A percentile compares a stretch with the other conserved stretches of the same genome.
These are phyloP conservation scores for Ascodesmis nigricans DNA, from an alignment of 495 filamentous ascomycete genomes.

Conservation along the genomic window DNA sequence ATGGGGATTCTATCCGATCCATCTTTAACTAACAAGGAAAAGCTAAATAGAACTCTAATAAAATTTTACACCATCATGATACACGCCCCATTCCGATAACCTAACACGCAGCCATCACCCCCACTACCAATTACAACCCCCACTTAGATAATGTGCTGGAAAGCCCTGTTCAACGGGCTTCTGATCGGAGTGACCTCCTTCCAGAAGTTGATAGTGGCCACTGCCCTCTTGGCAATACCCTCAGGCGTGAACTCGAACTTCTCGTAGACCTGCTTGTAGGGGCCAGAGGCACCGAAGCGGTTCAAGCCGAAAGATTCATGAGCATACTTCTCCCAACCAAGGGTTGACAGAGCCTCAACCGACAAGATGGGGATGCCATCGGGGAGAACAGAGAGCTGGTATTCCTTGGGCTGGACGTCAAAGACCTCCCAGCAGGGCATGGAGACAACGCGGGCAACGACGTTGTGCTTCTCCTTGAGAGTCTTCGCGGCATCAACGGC, in stretches of 20 bases:
- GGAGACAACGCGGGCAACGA: constrained; percentile 83
- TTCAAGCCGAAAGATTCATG: constrained; percentile 57
- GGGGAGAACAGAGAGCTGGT: constrained; percentile 72
- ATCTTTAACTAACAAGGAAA: too few species aligned
- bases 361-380: constrained; percentile 86
- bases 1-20: too few species aligned
- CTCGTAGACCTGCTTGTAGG: constrained; percentile 97
- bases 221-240: constrained; percentile 82
- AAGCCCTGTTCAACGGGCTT: constrained; percentile 87
- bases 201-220: constrained; percentile 85
- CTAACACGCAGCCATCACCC: too few species aligned
- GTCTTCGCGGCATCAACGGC: constrained; percentile 76
- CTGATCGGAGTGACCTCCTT: constrained; percentile 73
- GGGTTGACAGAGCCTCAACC: constrained; percentile 81
- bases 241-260: constrained; percentile 99
- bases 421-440: constrained; percentile 97
- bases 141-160: constrained; percentile 57
- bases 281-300: constrained; percentile 87
- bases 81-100: too few species aligned
- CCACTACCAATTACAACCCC: neutral
- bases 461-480: constrained; percentile 70
- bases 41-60: too few species aligned
- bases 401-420: constrained; percentile 80
- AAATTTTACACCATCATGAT: too few species aligned
- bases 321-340: constrained; percentile 13